Evolutionary conservation across 208 protist species (phyloP), one percentile per base, ranked within the genome.

Genomic region (Trypanosoma caninum): DNA sequence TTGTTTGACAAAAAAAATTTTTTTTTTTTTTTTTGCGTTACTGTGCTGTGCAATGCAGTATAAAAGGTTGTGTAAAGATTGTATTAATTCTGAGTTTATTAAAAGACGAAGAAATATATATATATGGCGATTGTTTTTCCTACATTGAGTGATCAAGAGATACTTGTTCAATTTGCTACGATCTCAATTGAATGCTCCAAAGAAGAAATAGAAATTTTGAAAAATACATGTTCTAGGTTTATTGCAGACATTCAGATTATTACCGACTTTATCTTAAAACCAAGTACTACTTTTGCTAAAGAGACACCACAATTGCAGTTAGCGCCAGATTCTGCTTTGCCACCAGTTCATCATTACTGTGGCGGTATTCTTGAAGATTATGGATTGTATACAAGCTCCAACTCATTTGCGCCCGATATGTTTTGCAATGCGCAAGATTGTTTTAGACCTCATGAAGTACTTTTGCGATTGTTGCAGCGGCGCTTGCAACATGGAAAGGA

Each of bases 61-160:
- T 9, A 27, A 47, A 27, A 23, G 5, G 16, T 54, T 27, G 18
- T 23, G 2, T 50, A n/a, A n/a, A n/a, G n/a, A n/a, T n/a, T n/a
- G n/a, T 50, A 33, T 38, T 38, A 14, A 27, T 55, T 23, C 22
- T 41, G 35, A 11, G 20, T 40, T 41, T 18, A 14, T 41, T 52
- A 6, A 10, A 46, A 46, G 41, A 4, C 1, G 4, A 16, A 27
- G 6, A 0, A 14, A 31, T 7, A 27, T 22, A 45, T 61, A 50
- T 18, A 59, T 14, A 84, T 84, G 78, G 64, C 78, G 38, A 57
- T 77, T 51, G 55, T 68, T 16, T 76, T 68, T 53, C 78, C 73
- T 10, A 70, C 52, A 31, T 14, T 60, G 18, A 38, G 61, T 20
- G 68, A 85, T 31, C 62, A 52, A 23, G 64, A 64, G n/a, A 37